Percentiles rank a stretch among this genome's conserved stretches.
Conservation (phyloP, 768 basidiomycete species). For the Russula dissimulans region DNA sequence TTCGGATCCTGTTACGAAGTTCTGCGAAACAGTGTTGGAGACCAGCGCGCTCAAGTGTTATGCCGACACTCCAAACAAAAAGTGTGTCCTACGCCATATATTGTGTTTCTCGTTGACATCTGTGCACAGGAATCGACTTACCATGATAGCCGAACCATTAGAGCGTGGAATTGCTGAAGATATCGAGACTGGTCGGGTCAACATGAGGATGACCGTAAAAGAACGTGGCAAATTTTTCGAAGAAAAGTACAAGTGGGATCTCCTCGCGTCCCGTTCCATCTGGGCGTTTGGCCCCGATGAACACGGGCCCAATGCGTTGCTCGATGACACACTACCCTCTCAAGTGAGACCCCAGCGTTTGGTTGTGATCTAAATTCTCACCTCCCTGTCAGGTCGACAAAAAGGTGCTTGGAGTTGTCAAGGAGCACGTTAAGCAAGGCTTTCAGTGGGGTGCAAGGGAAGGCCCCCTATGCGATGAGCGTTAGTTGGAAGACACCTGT, state of each 20-base stretch:
- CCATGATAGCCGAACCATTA: conserved; percentile 98
- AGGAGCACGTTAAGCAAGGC: conserved; percentile 95
- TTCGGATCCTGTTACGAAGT: conserved; percentile 96
- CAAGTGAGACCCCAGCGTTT: conserved; percentile 42
- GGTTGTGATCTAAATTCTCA: not conserved
- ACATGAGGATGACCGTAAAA: conserved; percentile 91
- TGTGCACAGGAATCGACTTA: conserved; percentile 77
- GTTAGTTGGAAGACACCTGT: conserved; percentile 44
- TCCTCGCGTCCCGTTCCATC: conserved; percentile 94
- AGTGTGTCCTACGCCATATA: conserved; percentile 42
- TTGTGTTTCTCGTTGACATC: conserved; percentile 8
- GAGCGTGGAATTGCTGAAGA: conserved; percentile 95
- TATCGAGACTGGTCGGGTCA: conserved; percentile 86
- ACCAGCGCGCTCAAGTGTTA: conserved; percentile 98
- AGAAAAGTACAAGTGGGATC: conserved; percentile 96
- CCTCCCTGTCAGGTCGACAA: conserved; percentile 65
- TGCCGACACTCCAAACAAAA: conserved; percentile 98
- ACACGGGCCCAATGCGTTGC: conserved; percentile 81
- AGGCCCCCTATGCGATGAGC: conserved; percentile 96
- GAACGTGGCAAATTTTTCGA: conserved; percentile 95
- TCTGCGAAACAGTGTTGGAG: conserved; percentile 96
- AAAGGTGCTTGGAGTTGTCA: conserved; percentile 79
- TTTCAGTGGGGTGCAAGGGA: conserved; percentile 99
- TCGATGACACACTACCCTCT: conserved; percentile 94
- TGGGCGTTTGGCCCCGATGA: conserved; percentile 99